Evolutionary conservation across 2,329 filamentous ascomycete species (phyloP).

Genomic region (Sordariomycetes sp.): DNA sequence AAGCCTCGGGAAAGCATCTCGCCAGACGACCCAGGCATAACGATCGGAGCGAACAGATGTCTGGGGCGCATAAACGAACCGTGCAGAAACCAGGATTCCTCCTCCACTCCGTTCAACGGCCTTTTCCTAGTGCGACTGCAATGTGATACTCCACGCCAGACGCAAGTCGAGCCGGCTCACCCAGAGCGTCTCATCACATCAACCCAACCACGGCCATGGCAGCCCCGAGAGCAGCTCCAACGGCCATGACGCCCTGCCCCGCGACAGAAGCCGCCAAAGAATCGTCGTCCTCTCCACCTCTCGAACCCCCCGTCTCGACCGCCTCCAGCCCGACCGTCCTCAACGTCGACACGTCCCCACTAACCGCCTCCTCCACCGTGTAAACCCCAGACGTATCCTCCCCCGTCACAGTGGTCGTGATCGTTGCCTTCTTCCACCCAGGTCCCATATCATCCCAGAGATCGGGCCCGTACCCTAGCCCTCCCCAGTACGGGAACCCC

Average conservation of each 20-base stretch:
- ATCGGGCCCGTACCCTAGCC: constrained; percentile 8
- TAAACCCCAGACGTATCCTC: neutral
- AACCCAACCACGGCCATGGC: constrained; percentile 9
- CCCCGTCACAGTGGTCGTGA: constrained; percentile 9
- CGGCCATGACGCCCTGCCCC: constrained; percentile 6
- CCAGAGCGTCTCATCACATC: constrained; percentile 7
- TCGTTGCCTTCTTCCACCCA: constrained; percentile 11
- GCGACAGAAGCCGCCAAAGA: constrained; percentile 4
- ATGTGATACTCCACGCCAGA: neutral
- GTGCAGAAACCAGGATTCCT: neutral
- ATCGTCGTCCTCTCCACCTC: constrained; percentile 2
- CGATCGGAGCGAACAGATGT: neutral
- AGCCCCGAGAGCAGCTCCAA: constrained; percentile 9
- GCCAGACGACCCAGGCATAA: neutral
- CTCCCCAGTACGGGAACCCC: constrained; percentile 11
- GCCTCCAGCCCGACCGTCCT: constrained; percentile 10
- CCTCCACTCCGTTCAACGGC: neutral
- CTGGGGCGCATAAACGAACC: neutral
- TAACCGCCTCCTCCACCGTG: constrained; percentile 7
- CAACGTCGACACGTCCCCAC: constrained; percentile 7
- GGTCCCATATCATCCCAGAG: constrained; percentile 9
- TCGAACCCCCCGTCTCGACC: constrained; percentile 3
- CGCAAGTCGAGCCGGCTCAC: neutral
- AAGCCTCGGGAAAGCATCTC: neutral
- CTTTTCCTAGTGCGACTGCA: neutral